Conservation (phyloP, 306 rosid genomes). For the Quercus cerris region DNA sequence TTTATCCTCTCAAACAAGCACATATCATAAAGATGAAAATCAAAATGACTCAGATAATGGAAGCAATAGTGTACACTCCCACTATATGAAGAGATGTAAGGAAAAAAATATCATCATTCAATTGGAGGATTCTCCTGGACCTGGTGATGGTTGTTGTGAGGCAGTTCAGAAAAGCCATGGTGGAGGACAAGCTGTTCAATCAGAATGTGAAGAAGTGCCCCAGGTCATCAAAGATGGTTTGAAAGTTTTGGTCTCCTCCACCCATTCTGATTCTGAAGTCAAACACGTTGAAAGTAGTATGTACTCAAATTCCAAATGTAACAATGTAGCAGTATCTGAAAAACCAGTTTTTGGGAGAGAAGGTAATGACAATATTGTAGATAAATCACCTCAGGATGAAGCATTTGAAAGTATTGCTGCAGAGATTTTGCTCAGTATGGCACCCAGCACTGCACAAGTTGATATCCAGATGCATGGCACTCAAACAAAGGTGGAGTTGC, state of each 20-base stretch:
- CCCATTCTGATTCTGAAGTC: not conserved
- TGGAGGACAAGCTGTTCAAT: not conserved
- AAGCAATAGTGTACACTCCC: not conserved
- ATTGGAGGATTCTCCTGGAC: not conserved
- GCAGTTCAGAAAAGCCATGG: not conserved
- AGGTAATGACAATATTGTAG: not conserved
- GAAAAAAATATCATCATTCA: not conserved
- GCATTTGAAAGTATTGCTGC: not conserved
- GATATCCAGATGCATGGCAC: not conserved
- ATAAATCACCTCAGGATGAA: not conserved
- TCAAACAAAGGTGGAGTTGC: not conserved
- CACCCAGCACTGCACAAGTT: not conserved
- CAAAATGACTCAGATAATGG: not conserved
- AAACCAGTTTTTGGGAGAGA: not conserved
- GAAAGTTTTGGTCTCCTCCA: not conserved
- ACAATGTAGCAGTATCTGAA: not conserved
- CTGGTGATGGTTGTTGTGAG: not conserved
- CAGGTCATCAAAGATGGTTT: not conserved
- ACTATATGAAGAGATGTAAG: not conserved
- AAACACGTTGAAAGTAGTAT: not conserved
- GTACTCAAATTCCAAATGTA: not conserved
- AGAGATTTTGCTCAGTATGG: constrained; percentile 1
- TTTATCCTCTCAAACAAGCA: not conserved
- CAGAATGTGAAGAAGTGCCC: not conserved
- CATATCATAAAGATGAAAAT: not conserved